Evolutionary conservation across 164 flowering plant genomes (phyloP), one percentile per base, ranked within the genome.

Genomic region (Echeveria elegans): DNA sequence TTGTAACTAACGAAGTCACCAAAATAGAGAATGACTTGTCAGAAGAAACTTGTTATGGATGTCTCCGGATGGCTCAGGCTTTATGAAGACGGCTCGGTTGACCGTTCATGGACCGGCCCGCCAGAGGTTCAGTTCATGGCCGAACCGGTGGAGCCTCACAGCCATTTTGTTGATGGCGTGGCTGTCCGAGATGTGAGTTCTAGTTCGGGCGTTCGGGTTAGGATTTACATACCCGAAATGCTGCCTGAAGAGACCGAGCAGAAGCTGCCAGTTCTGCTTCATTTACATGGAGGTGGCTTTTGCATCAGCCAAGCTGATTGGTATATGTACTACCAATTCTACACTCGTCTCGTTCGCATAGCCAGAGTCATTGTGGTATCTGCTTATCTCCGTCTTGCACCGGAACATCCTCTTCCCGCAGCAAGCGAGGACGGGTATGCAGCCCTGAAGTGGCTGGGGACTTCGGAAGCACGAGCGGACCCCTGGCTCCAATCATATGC

Each of bases 251-350:
- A 66, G 11, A 21, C 31, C 24, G 67, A 66, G n/a, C n/a, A n/a
- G 0, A 82, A 77, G 68, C 72, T 90, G 1, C 97, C 94, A 7
- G 45, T 90, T 7, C 2, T 90, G 7, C 78, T 90, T 36, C 95
- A 90, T 58, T 80, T 88, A 66, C 92, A 85, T 28, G 97, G 97
- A 0, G 95, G 95, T 10, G 97, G 97, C 23, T 90, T 90, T 63
- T 88, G 97, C 78, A 78, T 90, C 2, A 86, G 92, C 82, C 72
- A 78, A 32, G 67, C 92, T 3, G 83, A 84, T 47, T 82, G 86
- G 87, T 82, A 50, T 75, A 83, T 86, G 87, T 91, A 91, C 78
- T 82, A 87, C 64, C 41, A 72, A 9, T 53, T 80, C 9, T 90
- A 90, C 76, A 21, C 82, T 0, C 72, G 80, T 45, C 79, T 91